Percentiles rank a stretch among this genome's conserved stretches.
These are phyloP conservation scores for Coniosporium apollinis DNA, from an alignment of 495 filamentous ascomycete genomes.

Conservation along the genomic window DNA sequence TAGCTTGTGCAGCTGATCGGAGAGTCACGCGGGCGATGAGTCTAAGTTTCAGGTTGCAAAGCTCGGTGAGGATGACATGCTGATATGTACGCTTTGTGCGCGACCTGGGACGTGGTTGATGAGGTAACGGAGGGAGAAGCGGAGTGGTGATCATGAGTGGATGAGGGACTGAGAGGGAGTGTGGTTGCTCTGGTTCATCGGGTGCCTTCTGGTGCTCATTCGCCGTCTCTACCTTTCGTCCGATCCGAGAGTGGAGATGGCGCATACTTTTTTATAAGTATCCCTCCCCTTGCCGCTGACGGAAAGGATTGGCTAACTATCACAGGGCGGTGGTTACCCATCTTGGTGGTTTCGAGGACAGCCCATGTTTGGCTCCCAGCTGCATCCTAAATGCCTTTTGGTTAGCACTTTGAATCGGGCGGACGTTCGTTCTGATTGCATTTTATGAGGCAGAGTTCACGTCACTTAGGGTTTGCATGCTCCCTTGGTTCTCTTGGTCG, in stretches of 20 bases:
- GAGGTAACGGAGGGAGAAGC: not conserved
- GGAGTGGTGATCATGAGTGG: not conserved
- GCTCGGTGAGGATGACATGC: not conserved
- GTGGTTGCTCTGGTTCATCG: slow-evolving; percentile 1
- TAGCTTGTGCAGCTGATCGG: not conserved
- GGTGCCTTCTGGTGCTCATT: not conserved
- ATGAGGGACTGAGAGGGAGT: not conserved
- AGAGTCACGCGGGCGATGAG: not conserved
- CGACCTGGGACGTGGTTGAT: not conserved
- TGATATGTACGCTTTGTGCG: not conserved
- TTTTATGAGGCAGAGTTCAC: too few relatives aligned
- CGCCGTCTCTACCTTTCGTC: slow-evolving; percentile 5
- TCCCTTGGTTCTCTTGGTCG: too few relatives aligned
- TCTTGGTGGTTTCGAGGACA: too few relatives aligned
- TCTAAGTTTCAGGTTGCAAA: not conserved
- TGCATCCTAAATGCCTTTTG: too few relatives aligned
- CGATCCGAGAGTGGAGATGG: slow-evolving; percentile 5
- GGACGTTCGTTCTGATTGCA: too few relatives aligned
- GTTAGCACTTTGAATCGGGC: too few relatives aligned
- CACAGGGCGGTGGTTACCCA: too few relatives aligned
- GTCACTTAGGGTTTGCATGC: too few relatives aligned
- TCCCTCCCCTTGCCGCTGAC: not conserved
- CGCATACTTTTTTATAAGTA: slow-evolving; percentile 11
- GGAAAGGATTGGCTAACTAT: slow-evolving; percentile 5
- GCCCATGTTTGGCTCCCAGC: too few relatives aligned